Percentiles rank a stretch among this genome's conserved stretches.
phyloP scores from a whole-genome alignment of 176 grass and related monocot species.

The Lolium perenne region DNA sequence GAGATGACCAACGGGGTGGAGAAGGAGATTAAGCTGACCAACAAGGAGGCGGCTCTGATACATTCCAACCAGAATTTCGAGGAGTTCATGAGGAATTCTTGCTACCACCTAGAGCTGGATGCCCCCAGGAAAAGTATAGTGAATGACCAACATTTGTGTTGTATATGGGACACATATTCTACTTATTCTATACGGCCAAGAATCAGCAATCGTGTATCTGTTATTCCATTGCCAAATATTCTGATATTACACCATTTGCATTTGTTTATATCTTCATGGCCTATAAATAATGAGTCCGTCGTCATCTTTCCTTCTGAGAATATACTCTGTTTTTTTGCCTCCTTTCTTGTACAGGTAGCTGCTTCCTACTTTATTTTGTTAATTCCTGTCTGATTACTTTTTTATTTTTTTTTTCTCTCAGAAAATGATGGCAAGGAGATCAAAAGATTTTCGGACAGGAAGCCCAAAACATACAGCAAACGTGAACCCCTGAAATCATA shows the following conservation, averaged over 20 bases:
- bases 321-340: background rate
- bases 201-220: background rate
- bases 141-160: background rate
- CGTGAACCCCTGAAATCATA: conserved; percentile 63
- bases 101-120: conserved; percentile 58
- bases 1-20: conserved; percentile 36
- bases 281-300: background rate
- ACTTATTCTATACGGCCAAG: background rate
- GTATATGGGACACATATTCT: background rate
- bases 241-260: background rate
- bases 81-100: conserved; percentile 60
- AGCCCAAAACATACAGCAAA: conserved; percentile 43
- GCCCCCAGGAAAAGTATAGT: conserved; percentile 53
- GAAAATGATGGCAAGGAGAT: conserved; percentile 58
- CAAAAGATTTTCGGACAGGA: conserved; percentile 65
- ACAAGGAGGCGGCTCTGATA: conserved; percentile 42
- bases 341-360: background rate
- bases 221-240: background rate
- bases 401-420: conserved; percentile 42
- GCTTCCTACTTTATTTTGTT: background rate
- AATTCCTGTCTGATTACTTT: background rate
- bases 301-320: background rate
- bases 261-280: background rate
- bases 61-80: conserved; percentile 29
- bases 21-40: background rate